Conservation (phyloP, 495 filamentous ascomycete genomes). For the Tuber aestivum region DNA sequence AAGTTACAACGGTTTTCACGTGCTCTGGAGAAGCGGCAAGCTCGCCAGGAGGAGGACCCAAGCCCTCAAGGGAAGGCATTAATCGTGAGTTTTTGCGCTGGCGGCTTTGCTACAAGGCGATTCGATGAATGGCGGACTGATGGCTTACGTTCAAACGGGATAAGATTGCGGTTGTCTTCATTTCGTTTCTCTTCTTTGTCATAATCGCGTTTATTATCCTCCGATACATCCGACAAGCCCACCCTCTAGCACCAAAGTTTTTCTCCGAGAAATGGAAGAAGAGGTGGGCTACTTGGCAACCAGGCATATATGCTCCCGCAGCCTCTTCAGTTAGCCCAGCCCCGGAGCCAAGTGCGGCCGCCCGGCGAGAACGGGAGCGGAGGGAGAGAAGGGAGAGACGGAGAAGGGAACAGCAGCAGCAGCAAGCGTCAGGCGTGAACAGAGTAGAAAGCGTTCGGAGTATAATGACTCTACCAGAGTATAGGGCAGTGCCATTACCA, state of each 20-base stretch:
- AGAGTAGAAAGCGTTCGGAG: slow-evolving; percentile 82
- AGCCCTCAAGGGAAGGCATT: slow-evolving; percentile 22
- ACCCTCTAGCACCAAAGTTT: slow-evolving; percentile 51
- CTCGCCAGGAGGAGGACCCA: background rate
- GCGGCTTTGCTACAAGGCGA: background rate
- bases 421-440: slow-evolving; percentile 51
- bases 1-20: background rate
- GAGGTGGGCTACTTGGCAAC: slow-evolving; percentile 58
- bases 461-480: slow-evolving; percentile 84
- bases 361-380: slow-evolving; percentile 19
- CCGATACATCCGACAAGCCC: slow-evolving; percentile 48
- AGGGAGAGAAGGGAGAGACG: slow-evolving; percentile 1
- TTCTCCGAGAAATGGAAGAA: slow-evolving; percentile 56
- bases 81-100: slow-evolving; percentile 20
- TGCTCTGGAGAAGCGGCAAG: background rate
- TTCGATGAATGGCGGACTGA: background rate
- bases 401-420: slow-evolving; percentile 19
- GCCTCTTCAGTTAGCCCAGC: slow-evolving; percentile 32
- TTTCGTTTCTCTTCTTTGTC: slow-evolving; percentile 34
- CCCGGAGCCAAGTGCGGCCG: slow-evolving; percentile 37
- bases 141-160: background rate
- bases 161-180: slow-evolving; percentile 38
- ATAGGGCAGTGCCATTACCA: slow-evolving; percentile 53
- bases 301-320: slow-evolving; percentile 39
- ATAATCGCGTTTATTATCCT: slow-evolving; percentile 49